A percentile compares a stretch with the other conserved stretches of the same genome.
phyloP scores from a whole-genome alignment of 306 rosid species.

The Carpinus fangiana region DNA sequence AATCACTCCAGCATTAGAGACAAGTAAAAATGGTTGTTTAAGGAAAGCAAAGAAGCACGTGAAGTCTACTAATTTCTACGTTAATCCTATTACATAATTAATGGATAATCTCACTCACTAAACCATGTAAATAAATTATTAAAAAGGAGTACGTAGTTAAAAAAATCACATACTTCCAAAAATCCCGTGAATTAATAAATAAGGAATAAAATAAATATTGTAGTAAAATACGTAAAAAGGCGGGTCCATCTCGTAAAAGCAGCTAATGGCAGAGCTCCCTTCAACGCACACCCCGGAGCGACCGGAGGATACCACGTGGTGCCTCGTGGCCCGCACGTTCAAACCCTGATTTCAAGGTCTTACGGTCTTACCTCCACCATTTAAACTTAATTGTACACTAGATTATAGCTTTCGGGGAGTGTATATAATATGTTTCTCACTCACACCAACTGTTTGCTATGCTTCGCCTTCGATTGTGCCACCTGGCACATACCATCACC shows the following conservation, averaged over 20 bases:
- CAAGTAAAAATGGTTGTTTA: background rate
- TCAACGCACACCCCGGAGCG: constrained; percentile 15
- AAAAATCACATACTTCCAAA: constrained; percentile 27
- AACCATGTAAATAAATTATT: background rate
- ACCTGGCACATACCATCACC: background rate
- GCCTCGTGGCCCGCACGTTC: constrained; percentile 44
- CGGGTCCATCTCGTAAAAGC: constrained; percentile 30
- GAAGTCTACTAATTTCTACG: constrained; percentile 38
- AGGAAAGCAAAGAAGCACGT: constrained; percentile 29
- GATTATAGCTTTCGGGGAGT: constrained; percentile 1
- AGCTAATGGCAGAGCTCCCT: background rate
- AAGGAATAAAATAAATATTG: background rate
- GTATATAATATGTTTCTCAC: background rate
- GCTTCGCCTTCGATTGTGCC: background rate
- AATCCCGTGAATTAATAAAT: background rate
- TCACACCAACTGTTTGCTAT: background rate
- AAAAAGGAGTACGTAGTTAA: background rate
- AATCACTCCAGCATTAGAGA: background rate
- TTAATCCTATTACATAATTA: background rate
- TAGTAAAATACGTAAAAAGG: constrained; percentile 29
- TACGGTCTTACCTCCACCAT: constrained; percentile 13
- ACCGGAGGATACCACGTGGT: constrained; percentile 37
- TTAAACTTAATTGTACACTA: background rate
- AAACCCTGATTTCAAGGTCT: constrained; percentile 35
- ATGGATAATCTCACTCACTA: background rate